phyloP scores from a whole-genome alignment of 2,329 filamentous ascomycete genomes.

The Domatiomyces catenatus region DNA sequence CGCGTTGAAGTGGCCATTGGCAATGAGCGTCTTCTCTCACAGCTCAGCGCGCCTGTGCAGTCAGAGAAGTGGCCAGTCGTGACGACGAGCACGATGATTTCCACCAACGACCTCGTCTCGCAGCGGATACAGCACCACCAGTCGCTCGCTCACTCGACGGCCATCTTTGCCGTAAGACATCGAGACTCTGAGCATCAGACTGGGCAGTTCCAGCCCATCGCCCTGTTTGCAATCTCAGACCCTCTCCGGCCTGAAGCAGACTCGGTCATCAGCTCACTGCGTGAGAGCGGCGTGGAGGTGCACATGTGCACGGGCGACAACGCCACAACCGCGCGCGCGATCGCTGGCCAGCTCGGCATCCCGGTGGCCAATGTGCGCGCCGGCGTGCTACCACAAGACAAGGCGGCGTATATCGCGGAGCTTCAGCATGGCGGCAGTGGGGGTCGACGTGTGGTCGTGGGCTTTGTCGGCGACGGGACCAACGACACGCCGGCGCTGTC shows the following conservation, averaged over 20 bases:
- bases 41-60: background rate
- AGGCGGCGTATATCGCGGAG: conserved; percentile 35
- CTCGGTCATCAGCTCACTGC: conserved; percentile 49
- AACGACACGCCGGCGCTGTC: conserved; percentile 73
- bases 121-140: background rate
- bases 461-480: conserved; percentile 76
- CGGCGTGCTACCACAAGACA: conserved; percentile 71
- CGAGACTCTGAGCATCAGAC: conserved; percentile 1
- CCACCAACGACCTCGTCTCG: background rate
- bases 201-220: conserved; percentile 34
- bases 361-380: conserved; percentile 60
- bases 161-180: conserved; percentile 28
- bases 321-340: conserved; percentile 62
- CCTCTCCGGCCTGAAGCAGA: conserved; percentile 60
- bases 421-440: conserved; percentile 20
- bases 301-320: conserved; percentile 95
- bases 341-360: conserved; percentile 64
- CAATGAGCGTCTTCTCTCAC: conserved; percentile 39
- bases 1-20: conserved; percentile 33
- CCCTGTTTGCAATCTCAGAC: conserved; percentile 64
- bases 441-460: conserved; percentile 50
- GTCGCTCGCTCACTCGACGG: conserved; percentile 27
- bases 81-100: background rate
- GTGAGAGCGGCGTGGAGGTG: conserved; percentile 47
- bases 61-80: background rate